Evolutionary conservation across 306 rosid genomes (phyloP), one percentile per base, ranked within the genome.

Genomic region (Malus sylvestris): DNA sequence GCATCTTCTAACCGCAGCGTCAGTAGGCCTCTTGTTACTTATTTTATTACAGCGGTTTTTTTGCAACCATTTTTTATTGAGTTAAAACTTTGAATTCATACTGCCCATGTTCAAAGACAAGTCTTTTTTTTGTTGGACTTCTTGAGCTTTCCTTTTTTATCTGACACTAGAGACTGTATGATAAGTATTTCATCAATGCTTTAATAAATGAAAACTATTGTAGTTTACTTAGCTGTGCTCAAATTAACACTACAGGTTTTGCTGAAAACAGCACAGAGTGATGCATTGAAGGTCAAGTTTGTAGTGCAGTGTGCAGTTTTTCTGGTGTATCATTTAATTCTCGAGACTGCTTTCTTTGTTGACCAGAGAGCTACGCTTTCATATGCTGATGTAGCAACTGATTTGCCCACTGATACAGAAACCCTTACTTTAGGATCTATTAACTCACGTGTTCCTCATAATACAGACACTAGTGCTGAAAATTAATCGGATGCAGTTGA

Each of bases 241-340:
- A 57, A 23, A 84, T 71, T 85, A 68, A 71, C 60, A 65, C 81
- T 85, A 77, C 98, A 96, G 99, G 86, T 92, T 89, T 88, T 96
- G 86, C 90, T 96, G 88, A 92, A 92, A 88, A 98, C 98, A 81
- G 70, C 93, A 77, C 93, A 77, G 74, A 91, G 93, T 80, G 97
- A 92, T 59, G 97, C 89, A 78, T 81, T 96, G 88, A 96, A 96
- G 90, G 88, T 92, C 80, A 96, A 96, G 84, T 83, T 88, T 77
- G 91, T 93, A 55, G 83, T 89, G 78, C 91, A 90, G 78, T 87
- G 88, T 87, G 99, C 96, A 2, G 98, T 96, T 80, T 86, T 91
- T 85, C 78, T 93, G 93, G 99, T 98, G 20, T 89, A 91, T 87
- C 93, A 96, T 82, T 85, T 91, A 68, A 91, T 91, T 65, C 95